Percentiles rank a stretch among this genome's conserved stretches.
Conservation (phyloP, 257 asterid species). For the Misopates orontium region DNA sequence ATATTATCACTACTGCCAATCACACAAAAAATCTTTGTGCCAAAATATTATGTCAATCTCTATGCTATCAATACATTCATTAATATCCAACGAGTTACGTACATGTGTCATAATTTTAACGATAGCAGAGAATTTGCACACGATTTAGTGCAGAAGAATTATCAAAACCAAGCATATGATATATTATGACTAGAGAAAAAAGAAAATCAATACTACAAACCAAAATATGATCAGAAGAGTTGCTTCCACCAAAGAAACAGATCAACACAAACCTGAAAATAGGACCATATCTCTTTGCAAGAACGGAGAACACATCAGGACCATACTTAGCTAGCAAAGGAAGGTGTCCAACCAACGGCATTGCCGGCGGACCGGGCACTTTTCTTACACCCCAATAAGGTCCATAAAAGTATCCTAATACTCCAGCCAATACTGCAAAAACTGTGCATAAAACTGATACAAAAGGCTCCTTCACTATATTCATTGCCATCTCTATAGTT, state of each 20-base stretch:
- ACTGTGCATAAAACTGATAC: slow-evolving; percentile 22
- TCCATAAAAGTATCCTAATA: slow-evolving; percentile 55
- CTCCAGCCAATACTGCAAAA: slow-evolving; percentile 39
- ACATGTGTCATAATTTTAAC: no score
- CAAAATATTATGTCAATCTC: no score
- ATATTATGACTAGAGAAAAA: no score
- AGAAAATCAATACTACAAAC: no score
- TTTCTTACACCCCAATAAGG: slow-evolving; percentile 86
- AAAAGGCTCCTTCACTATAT: slow-evolving; percentile 27
- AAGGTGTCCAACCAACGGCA: slow-evolving; percentile 88
- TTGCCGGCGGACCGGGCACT: slow-evolving; percentile 86
- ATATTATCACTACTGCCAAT: no score
- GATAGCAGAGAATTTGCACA: no score
- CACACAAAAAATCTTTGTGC: no score
- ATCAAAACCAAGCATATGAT: no score
- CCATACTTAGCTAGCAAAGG: slow-evolving; percentile 90
- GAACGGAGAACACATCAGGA: slow-evolving; percentile 79
- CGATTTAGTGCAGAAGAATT: no score
- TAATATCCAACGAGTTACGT: no score
- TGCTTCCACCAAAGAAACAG: not conserved
- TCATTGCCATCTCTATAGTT: slow-evolving; percentile 17
- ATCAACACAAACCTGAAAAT: slow-evolving; percentile 63
- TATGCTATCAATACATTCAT: no score
- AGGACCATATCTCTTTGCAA: slow-evolving; percentile 81
- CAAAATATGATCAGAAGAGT: slow-evolving; percentile 9